These are phyloP conservation scores for Raphanus hybrid DNA, from an alignment of 441 rosid species.

Conservation along the genomic window DNA sequence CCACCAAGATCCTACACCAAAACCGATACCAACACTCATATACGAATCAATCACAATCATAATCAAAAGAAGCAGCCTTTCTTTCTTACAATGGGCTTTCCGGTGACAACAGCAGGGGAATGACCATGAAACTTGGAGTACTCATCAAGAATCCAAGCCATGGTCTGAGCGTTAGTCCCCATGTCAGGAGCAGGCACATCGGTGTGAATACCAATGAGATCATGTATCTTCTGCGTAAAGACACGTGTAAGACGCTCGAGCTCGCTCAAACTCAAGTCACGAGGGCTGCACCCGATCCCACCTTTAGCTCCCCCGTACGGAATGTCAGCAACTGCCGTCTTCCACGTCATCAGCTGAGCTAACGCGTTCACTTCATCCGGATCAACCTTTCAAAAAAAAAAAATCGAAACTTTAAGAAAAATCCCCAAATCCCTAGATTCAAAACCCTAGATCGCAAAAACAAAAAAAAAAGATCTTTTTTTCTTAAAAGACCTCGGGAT, in stretches of 20 bases:
- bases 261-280: constrained; percentile 74
- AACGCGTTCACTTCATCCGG: constrained; percentile 97
- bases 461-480: neutral
- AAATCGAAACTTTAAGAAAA: neutral
- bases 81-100: constrained; percentile 75
- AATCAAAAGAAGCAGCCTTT: constrained; percentile 11
- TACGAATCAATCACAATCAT: neutral
- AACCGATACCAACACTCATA: neutral
- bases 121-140: constrained; percentile 98
- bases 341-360: constrained; percentile 99
- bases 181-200: constrained; percentile 99
- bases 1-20: constrained; percentile 91
- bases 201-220: constrained; percentile 84
- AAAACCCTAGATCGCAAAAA: constrained; percentile 5
- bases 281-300: constrained; percentile 92
- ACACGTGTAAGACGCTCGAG: constrained; percentile 94
- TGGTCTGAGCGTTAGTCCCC: constrained; percentile 99
- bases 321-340: constrained; percentile 95
- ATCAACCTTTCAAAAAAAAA: constrained; percentile 63
- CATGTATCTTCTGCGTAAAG: constrained; percentile 98
- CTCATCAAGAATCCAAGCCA: constrained; percentile 99
- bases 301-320: constrained; percentile 99
- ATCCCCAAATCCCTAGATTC: constrained; percentile 8
- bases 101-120: constrained; percentile 96
- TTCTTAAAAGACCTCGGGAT: constrained; percentile 66